Evolutionary conservation across 2,329 filamentous ascomycete genomes (phyloP), one percentile per base, ranked within the genome.

Genomic region (Pseudogymnoascus destructans): DNA sequence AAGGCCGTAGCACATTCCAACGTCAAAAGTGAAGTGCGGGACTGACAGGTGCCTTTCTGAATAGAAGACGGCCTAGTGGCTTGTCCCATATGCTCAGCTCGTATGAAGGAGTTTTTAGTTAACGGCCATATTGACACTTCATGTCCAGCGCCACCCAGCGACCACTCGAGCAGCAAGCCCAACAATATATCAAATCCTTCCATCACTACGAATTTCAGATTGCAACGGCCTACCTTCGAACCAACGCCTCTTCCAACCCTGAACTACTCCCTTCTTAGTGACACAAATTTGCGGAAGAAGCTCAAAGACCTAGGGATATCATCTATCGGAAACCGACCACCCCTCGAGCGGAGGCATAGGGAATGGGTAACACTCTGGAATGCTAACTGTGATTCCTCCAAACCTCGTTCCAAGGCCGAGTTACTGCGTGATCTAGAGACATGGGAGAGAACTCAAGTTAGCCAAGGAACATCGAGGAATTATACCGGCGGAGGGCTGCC

Each of bases 321-420:
- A 0, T 79, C 77, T 8, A 76, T 74, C 60, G 93, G 93, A 0
- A 71, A 78, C 0, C 85, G 85, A 49, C 74, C 78, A 49, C 75
- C 91, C 1, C 75, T 97, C 58, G 86, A 92, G 68, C 80, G 79
- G 63, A 81, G 95, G 15, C 91, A 97, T 67, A 88, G 81, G 21
- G 93, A 98, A 71, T 98, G 91, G 91, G 79, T 93, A 57, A 96
- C 93, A 35, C 73, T 98, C 15, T 96, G 89, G 86, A 98, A 98
- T 70, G 88, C 95, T 9, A 98, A 98, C 69, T 95, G 90, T 72
- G 93, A 98, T 70, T 86, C 91, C 1, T 80, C 79, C 33, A 75
- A 75, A 1, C 89, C 89, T 0, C 87, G 86, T 68, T 76, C 77
- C 9, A 89, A 87, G 62, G 67, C 73, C 5, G 85, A 93, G 59